phyloP scores from a whole-genome alignment of 176 grass and related monocot genomes.

The Ampelocalamus luodianensis region DNA sequence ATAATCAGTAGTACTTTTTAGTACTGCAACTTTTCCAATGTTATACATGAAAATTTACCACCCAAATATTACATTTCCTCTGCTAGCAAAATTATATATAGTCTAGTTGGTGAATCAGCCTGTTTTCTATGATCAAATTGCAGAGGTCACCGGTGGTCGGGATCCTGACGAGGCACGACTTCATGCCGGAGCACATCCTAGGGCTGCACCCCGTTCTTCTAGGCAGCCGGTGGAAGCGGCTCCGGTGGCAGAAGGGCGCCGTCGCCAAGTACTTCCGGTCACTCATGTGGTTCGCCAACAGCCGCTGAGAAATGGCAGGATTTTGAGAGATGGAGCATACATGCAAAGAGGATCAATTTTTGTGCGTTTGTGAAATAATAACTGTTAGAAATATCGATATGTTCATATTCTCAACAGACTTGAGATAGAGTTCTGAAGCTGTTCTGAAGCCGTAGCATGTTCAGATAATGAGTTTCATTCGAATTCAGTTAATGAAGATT shows the following conservation, averaged over 20 bases:
- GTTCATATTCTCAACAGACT: too few species aligned
- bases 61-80: not conserved
- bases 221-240: constrained; percentile 71
- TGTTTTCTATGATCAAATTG: constrained; percentile 14
- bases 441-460: too few species aligned
- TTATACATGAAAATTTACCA: not conserved
- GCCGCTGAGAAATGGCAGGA: constrained; percentile 38
- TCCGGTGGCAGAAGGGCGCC: constrained; percentile 62
- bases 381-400: too few species aligned
- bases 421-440: too few species aligned
- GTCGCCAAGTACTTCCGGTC: constrained; percentile 61
- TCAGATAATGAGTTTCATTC: too few species aligned
- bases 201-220: constrained; percentile 65
- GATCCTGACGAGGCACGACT: constrained; percentile 93
- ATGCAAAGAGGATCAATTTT: not conserved
- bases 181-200: constrained; percentile 92
- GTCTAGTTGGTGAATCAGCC: not conserved
- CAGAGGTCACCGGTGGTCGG: constrained; percentile 86
- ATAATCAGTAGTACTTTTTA: too few species aligned
- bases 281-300: constrained; percentile 49
- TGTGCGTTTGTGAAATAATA: constrained; percentile 28
- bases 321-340: not conserved
- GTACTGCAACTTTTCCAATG: not conserved
- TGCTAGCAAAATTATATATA: not conserved
- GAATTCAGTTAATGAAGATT: too few species aligned